Base-by-base conservation (phyloP, 139 green algal genomes). In the Zygnema cylindricum region DNA sequence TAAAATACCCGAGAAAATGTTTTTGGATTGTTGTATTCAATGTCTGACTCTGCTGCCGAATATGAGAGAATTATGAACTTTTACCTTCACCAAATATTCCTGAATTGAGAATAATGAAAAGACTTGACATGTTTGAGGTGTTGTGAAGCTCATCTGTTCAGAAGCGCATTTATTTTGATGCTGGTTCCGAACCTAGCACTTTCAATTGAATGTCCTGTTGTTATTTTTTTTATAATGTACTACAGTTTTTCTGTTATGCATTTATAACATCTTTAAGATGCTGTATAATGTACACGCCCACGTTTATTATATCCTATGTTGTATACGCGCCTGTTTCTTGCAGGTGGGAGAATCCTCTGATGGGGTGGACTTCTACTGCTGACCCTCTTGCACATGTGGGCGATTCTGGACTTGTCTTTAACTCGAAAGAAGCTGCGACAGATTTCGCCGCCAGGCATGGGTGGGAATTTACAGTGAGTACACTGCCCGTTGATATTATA, bases 361-460 rank as follows among this genome's bases (percentile, higher is more conserved):
- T 99, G 82, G 97, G 97, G 3, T 99, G 97, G 97, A 98, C 96
- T n/a, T 98, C 95, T 30, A 98, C 96, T 1, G 95, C 92, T 0
- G 97, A 99, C 89, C 89, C 95, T 0, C 42, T 87, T 38, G 35
- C 76, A 22, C 36, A 69, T 35, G 38, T 92, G 87, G 86, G 86
- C 1, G 73, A 95, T 43, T 79, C 86, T 0, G 92, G 84, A 0
- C 57, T 94, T 39, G 79, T 81, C 23, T 97, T 96, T 81, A 85
- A 89, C 77, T 82, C 94, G 22, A 95, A 95, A 89, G 94, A 98
- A 81, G 93, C 95, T 21, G 95, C 95, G n/a, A 85, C 95, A 2
- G 82, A 76, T 1, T 96, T 96, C 84, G 93, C 79, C 42, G 43
- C 84, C 38, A 92, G 91, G 49, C 86, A 95, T 69, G 95, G 95